Evolutionary conservation across 2,329 filamentous ascomycete species (phyloP).

Genomic region (Colletotrichum paranaense): DNA sequence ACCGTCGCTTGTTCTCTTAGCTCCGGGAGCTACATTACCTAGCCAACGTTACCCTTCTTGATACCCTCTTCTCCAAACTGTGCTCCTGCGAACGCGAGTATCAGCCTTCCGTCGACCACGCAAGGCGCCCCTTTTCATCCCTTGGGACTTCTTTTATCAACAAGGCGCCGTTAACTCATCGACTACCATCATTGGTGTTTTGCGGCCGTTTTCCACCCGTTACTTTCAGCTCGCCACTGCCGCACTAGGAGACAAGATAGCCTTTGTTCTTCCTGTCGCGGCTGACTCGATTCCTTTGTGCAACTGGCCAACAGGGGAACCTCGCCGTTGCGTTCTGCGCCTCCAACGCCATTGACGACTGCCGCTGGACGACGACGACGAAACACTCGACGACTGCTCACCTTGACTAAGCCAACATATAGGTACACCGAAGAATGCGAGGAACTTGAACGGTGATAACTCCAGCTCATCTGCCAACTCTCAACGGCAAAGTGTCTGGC

Average conservation of each 20-base stretch:
- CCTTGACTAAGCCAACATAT: not conserved
- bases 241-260: constrained; percentile 6
- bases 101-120: not conserved
- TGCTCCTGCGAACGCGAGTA: not conserved
- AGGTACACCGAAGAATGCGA: constrained; percentile 14
- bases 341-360: constrained; percentile 8
- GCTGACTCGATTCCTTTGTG: constrained; percentile 15
- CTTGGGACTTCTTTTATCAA: not conserved
- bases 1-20: not conserved
- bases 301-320: not conserved
- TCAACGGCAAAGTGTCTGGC: not conserved
- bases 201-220: constrained; percentile 5
- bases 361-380: not conserved
- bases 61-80: not conserved
- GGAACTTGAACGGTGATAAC: constrained; percentile 13
- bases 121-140: not conserved
- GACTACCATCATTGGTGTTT: not conserved
- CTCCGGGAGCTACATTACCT: constrained; percentile 19
- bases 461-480: not conserved
- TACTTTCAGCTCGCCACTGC: not conserved
- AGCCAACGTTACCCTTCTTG: not conserved
- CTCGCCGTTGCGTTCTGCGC: not conserved
- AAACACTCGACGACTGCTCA: constrained; percentile 15
- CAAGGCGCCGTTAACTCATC: not conserved
- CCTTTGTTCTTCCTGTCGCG: constrained; percentile 11